Evolutionary conservation across 495 filamentous ascomycete genomes (phyloP).

Genomic region (Niebla homalea): DNA sequence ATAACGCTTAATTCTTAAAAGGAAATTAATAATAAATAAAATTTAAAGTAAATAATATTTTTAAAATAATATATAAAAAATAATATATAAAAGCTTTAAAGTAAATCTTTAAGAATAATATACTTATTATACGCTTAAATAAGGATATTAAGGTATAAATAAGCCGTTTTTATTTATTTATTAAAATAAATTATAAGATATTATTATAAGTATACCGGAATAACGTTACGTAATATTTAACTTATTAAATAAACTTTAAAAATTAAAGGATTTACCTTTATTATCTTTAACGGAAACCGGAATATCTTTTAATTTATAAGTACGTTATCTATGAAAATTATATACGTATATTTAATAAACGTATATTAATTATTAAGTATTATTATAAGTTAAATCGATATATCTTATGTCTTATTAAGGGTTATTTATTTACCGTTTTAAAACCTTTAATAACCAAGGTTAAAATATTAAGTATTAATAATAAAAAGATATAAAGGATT

Average conservation of each 20-base stretch:
- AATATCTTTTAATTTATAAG: too few species aligned
- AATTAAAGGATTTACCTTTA: too few species aligned
- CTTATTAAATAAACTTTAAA: too few species aligned
- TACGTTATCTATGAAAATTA: too few species aligned
- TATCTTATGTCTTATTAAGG: not conserved
- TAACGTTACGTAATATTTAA: too few species aligned
- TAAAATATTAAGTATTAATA: too few species aligned
- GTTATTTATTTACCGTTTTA: too few species aligned
- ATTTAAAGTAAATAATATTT: not conserved
- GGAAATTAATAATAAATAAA: not conserved
- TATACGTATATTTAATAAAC: too few species aligned
- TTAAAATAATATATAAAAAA: not conserved
- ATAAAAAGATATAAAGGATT: too few species aligned
- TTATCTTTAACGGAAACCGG: too few species aligned
- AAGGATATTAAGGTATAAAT: not conserved
- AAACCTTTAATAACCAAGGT: too few species aligned
- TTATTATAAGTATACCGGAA: not conserved
- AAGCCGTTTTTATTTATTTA: not conserved
- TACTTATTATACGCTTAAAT: not conserved
- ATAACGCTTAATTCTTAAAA: not conserved
- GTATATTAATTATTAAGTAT: not conserved
- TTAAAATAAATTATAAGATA: too few species aligned
- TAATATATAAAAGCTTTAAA: conserved; percentile 2
- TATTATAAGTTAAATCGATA: not conserved
- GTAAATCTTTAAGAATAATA: not conserved